Percentiles rank a stretch among this genome's conserved stretches.
Conservation (phyloP, 2,329 filamentous ascomycete genomes). For the Pestalotiopsis sp. region DNA sequence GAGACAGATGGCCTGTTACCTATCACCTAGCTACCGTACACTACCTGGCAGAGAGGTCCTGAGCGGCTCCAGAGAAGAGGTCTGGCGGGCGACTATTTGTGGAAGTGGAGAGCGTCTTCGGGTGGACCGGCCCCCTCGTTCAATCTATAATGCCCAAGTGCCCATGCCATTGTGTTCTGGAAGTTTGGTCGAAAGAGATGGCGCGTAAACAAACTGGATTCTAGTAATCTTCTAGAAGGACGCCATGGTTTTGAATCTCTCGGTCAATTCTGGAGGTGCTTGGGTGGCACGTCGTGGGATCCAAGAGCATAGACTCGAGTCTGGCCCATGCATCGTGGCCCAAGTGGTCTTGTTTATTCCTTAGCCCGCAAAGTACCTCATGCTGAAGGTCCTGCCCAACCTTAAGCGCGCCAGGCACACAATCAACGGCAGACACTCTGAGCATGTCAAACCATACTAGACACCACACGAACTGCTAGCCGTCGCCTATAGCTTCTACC, state of each 20-base stretch:
- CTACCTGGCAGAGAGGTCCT: not conserved
- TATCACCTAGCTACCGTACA: not conserved
- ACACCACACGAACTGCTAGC: not conserved
- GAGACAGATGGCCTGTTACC: conserved; percentile 8
- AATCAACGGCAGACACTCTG: not conserved
- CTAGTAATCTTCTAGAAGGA: conserved; percentile 4
- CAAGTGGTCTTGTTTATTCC: not conserved
- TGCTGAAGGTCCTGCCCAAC: not conserved
- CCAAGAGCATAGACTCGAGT: not conserved
- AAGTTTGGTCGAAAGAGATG: conserved; percentile 4
- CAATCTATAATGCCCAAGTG: not conserved
- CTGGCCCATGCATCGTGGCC: conserved; percentile 3
- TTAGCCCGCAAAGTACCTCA: not conserved
- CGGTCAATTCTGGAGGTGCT: not conserved
- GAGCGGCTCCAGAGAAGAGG: not conserved
- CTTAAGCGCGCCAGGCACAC: not conserved
- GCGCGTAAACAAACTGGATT: not conserved
- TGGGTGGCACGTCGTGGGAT: not conserved
- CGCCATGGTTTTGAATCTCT: conserved; percentile 5
- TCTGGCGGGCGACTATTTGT: not conserved
- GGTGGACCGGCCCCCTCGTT: not conserved
- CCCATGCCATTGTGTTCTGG: conserved; percentile 3
- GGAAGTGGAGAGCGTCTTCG: not conserved
- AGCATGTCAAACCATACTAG: not conserved
- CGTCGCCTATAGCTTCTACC: not conserved